Evolutionary conservation across 768 basidiomycete genomes (phyloP), one percentile per base, ranked within the genome.

Genomic region (Holtermannia corniformis): DNA sequence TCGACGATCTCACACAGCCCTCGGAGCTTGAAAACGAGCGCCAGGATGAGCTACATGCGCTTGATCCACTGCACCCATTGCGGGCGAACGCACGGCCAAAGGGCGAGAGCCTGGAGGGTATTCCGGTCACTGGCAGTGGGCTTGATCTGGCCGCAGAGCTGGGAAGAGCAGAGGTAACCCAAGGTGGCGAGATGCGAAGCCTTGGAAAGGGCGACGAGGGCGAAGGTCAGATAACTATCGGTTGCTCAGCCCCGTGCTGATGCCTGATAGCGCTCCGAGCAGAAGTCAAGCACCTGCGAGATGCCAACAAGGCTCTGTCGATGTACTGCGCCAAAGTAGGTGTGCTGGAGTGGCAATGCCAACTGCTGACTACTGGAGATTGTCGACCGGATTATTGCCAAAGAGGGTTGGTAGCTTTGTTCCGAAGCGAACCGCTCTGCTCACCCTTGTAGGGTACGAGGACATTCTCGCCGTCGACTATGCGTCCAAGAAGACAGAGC

Each of bases 301-400:
- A 95, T 68, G 89, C 89, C 42, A 96, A 95, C 77, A 93, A 93
- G 71, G 92, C 92, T 1, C 76, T 97, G 12, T 89, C 89, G 16
- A 74, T 96, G 40, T 97, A 97, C 66, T 90, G 92, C 3, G 90
- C 88, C 44, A 97, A 96, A 59, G 69, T 65, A 32, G 50, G 61
- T 51, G 14, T 14, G 5, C 20, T 51, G 11, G 19, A 41, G 23
- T 1, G 23, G 5, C 12, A 25, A n/a, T 10, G 37, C 4, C 5
- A 4, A 43, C 19, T 28, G 51, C 56, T 51, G 20, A 51, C 16
- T 26, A 12, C 13, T 3, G 7, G 43, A 71, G 78, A 97, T 97
- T 60, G 87, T 97, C 64, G 93, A 97, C 75, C 82, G 92, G 43
- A 95, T 97, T 67, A 93, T 96, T 62, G 80, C 86, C 1, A 86